Evolutionary conservation across 108 stramenopile species (phyloP).

Genomic region (Cyclotella choctawhatcheeana): DNA sequence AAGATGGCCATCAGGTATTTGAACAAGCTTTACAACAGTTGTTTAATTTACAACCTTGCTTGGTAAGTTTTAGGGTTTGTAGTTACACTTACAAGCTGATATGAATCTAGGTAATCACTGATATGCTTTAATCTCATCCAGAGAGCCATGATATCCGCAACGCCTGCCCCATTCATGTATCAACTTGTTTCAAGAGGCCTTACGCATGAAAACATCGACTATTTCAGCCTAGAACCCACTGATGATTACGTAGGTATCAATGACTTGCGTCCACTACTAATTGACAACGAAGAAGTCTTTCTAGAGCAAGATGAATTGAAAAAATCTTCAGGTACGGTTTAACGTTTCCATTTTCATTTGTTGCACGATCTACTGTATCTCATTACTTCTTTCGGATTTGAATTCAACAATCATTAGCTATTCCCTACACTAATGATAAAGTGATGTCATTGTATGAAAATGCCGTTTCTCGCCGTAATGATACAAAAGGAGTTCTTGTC

Average conservation of each 20-base stretch:
- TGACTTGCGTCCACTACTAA: conserved; percentile 24
- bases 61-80: conserved; percentile 8
- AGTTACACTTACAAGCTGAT: not conserved
- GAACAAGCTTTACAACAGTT: conserved; percentile 27
- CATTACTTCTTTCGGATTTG: not conserved
- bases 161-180: conserved; percentile 28
- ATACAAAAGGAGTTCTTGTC: conserved; percentile 37
- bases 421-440: conserved; percentile 36
- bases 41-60: conserved; percentile 21
- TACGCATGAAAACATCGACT: conserved; percentile 10
- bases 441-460: conserved; percentile 33
- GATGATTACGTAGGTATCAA: conserved; percentile 34
- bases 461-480: not conserved
- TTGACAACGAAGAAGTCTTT: conserved; percentile 29
- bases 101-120: not conserved
- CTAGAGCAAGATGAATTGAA: conserved; percentile 41
- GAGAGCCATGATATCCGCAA: conserved; percentile 37
- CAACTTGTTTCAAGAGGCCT: conserved; percentile 10
- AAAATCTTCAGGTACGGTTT: not conserved
- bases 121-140: not conserved
- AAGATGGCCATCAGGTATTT: conserved; percentile 20
- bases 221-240: conserved; percentile 24
- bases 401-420: not conserved
- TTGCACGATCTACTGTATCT: not conserved
- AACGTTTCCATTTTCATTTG: not conserved